Evolutionary conservation across 2,329 filamentous ascomycete genomes (phyloP).

Genomic region (Epichloe aotearoae): DNA sequence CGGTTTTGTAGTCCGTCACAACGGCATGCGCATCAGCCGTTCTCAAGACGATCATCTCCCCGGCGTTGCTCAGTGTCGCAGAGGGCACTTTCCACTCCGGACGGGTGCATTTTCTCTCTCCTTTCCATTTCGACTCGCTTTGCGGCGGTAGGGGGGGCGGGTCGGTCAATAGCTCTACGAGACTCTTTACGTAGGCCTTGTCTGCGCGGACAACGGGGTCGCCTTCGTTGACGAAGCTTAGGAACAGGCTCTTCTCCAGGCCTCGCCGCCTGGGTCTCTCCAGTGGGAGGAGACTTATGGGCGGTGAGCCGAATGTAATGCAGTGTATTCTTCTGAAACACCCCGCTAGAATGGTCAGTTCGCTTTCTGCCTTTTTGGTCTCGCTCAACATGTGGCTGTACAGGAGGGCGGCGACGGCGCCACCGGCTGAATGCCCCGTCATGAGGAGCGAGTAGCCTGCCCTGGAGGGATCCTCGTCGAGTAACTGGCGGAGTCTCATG

Average conservation of each 20-base stretch:
- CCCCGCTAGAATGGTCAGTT: conserved; percentile 54
- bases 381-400: conserved; percentile 69
- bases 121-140: too few relatives aligned
- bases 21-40: conserved; percentile 27
- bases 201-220: conserved; percentile 71
- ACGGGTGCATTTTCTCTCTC: too few relatives aligned
- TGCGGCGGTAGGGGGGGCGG: too few relatives aligned
- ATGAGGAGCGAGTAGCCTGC: conserved; percentile 60
- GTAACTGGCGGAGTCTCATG: conserved; percentile 41
- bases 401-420: conserved; percentile 47
- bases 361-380: conserved; percentile 41
- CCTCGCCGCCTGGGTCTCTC: conserved; percentile 37
- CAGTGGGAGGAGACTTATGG: conserved; percentile 59
- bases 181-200: conserved; percentile 57
- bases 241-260: conserved; percentile 56
- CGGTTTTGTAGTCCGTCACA: conserved; percentile 30
- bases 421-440: conserved; percentile 51
- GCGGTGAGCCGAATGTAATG: conserved; percentile 74
- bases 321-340: conserved; percentile 74
- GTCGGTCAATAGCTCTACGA: conserved; percentile 54
- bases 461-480: conserved; percentile 58
- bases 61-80: too few relatives aligned
- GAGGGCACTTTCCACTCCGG: too few relatives aligned
- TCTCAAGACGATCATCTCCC: conserved; percentile 53
- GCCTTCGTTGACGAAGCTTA: conserved; percentile 74